Conservation (phyloP, 2,329 filamentous ascomycete species). For the Fusarium mundagurra region DNA sequence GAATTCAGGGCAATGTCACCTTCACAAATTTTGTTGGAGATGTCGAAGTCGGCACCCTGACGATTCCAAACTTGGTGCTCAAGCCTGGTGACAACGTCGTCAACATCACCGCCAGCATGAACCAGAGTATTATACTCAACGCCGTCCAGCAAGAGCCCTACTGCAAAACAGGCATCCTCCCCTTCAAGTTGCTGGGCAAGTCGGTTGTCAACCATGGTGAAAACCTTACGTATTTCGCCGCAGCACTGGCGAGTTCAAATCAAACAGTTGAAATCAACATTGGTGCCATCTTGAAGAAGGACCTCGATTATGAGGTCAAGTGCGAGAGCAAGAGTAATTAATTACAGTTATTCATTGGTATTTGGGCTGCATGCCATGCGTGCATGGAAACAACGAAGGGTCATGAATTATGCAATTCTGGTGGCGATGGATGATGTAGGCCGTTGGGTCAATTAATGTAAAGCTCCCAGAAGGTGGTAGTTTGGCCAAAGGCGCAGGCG, state of each 20-base stretch:
- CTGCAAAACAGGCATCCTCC: conserved; percentile 65
- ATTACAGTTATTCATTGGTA: background rate
- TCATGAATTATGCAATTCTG: background rate
- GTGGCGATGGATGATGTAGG: background rate
- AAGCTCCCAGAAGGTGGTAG: conserved; percentile 13
- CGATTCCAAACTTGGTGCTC: conserved; percentile 67
- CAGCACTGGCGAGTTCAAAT: conserved; percentile 62
- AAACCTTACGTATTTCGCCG: conserved; percentile 64
- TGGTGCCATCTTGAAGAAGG: conserved; percentile 52
- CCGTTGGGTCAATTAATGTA: conserved; percentile 21
- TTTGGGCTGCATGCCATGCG: background rate
- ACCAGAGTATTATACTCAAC: conserved; percentile 59
- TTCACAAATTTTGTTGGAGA: conserved; percentile 67
- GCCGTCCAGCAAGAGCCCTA: conserved; percentile 53
- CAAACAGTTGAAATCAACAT: conserved; percentile 64
- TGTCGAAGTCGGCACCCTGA: conserved; percentile 62
- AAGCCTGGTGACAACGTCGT: conserved; percentile 67
- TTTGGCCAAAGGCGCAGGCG: conserved; percentile 37
- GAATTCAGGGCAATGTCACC: conserved; percentile 66
- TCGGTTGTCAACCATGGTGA: conserved; percentile 62
- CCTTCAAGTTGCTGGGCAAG: conserved; percentile 64
- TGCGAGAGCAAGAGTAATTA: conserved; percentile 31
- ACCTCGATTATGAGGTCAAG: conserved; percentile 42
- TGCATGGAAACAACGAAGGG: background rate
- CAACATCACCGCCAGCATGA: conserved; percentile 63